phyloP scores from a whole-genome alignment of 768 basidiomycete species.

The Lactifluus hygrophoroides region DNA sequence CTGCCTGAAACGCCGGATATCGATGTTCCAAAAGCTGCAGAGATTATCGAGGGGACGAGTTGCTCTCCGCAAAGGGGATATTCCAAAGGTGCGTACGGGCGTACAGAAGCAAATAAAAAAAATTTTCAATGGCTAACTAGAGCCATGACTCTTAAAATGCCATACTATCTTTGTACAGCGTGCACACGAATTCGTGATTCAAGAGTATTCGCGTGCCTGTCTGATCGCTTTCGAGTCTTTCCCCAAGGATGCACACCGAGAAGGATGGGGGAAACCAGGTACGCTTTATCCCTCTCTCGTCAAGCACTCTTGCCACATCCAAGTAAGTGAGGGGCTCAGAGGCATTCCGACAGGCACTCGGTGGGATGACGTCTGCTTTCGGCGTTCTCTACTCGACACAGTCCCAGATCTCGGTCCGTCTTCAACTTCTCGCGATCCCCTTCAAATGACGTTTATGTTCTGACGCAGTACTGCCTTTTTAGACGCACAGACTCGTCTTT shows the following conservation, averaged over 20 bases:
- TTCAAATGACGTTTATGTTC: background rate
- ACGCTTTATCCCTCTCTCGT: slow-evolving; percentile 13
- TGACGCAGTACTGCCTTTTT: background rate
- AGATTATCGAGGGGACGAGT: slow-evolving; percentile 56
- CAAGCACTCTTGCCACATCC: too few species aligned
- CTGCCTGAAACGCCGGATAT: slow-evolving; percentile 61
- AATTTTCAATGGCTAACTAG: background rate
- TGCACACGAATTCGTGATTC: slow-evolving; percentile 58
- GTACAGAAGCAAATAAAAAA: background rate
- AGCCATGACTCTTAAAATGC: too few species aligned
- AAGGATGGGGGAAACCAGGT: slow-evolving; percentile 74
- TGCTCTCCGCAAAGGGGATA: slow-evolving; percentile 43
- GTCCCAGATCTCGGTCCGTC: slow-evolving; percentile 58
- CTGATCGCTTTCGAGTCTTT: slow-evolving; percentile 62
- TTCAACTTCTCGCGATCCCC: background rate
- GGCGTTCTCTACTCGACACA: slow-evolving; percentile 61
- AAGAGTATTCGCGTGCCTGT: slow-evolving; percentile 71
- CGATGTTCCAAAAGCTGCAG: slow-evolving; percentile 54
- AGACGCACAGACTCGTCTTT: slow-evolving; percentile 63
- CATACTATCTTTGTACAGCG: slow-evolving; percentile 35
- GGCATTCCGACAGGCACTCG: slow-evolving; percentile 39
- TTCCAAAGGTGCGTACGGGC: slow-evolving; percentile 46
- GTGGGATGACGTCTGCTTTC: slow-evolving; percentile 54
- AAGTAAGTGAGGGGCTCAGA: background rate
- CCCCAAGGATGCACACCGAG: slow-evolving; percentile 55